Conservation (phyloP, 2,329 filamentous ascomycete genomes). For the Aspergillus sp. region DNA sequence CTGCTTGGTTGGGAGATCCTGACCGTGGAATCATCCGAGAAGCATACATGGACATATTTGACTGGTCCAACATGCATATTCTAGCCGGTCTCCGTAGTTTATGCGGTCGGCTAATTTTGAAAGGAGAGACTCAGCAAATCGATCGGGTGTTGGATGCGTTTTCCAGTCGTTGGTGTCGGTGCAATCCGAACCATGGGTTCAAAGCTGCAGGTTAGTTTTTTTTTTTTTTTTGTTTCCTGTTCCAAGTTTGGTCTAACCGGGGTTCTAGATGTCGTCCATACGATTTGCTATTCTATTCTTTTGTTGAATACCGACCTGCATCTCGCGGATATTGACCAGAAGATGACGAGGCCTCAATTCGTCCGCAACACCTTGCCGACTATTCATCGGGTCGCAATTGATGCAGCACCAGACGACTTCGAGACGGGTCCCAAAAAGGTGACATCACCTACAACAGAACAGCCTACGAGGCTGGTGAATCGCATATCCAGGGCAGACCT, state of each 20-base stretch:
- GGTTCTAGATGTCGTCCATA: constrained; percentile 76
- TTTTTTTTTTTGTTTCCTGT: not conserved
- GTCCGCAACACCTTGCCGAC: constrained; percentile 94
- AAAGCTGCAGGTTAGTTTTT: constrained; percentile 63
- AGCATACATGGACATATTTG: constrained; percentile 89
- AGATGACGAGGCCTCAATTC: constrained; percentile 93
- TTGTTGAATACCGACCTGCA: constrained; percentile 94
- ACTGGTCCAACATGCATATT: constrained; percentile 75
- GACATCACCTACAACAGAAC: constrained; percentile 10
- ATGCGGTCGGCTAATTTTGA: constrained; percentile 71
- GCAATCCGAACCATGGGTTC: constrained; percentile 89
- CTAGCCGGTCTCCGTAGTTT: constrained; percentile 69
- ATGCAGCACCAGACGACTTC: constrained; percentile 61
- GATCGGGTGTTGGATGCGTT: constrained; percentile 89
- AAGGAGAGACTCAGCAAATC: constrained; percentile 92
- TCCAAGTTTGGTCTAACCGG: constrained; percentile 21
- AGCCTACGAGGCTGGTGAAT: constrained; percentile 18
- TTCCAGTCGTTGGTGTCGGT: constrained; percentile 82
- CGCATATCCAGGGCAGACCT: constrained; percentile 19
- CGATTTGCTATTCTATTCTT: constrained; percentile 92
- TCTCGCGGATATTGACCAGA: constrained; percentile 85
- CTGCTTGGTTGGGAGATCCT: constrained; percentile 70
- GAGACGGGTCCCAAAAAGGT: constrained; percentile 35
- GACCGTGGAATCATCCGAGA: constrained; percentile 48
- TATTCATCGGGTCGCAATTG: constrained; percentile 65